Evolutionary conservation across 2,329 filamentous ascomycete species (phyloP).

Genomic region (Epichloe scottii): DNA sequence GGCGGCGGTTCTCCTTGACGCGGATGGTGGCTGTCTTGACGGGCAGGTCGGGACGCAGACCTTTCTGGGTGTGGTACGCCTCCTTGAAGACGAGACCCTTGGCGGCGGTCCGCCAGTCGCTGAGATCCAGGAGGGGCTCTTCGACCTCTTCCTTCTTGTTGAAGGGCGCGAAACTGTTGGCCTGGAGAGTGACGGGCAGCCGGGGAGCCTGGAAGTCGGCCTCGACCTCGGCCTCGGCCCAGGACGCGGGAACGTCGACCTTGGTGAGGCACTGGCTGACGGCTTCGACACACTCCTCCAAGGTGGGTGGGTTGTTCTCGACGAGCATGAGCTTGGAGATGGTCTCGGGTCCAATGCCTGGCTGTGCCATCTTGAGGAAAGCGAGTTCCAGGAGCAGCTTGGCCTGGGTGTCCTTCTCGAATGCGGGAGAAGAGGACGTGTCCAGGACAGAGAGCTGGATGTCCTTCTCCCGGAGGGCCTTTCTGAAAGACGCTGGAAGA

Average conservation of each 20-base stretch:
- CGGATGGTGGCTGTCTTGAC: constrained; percentile 78
- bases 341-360: constrained; percentile 48
- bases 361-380: constrained; percentile 67
- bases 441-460: constrained; percentile 68
- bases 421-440: constrained; percentile 50
- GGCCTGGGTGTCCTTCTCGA: constrained; percentile 55
- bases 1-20: constrained; percentile 88
- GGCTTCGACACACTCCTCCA: constrained; percentile 49
- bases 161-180: constrained; percentile 74
- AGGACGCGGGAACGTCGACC: constrained; percentile 66
- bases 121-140: constrained; percentile 44
- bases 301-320: constrained; percentile 36
- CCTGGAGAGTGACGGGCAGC: constrained; percentile 52
- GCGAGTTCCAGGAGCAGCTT: constrained; percentile 64
- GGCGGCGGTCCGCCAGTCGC: constrained; percentile 71
- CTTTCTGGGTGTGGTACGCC: constrained; percentile 63
- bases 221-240: constrained; percentile 50
- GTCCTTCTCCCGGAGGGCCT: constrained; percentile 55
- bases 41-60: constrained; percentile 72
- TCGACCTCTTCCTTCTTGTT: constrained; percentile 69
- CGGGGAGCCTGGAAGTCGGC: constrained; percentile 38
- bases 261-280: constrained; percentile 59
- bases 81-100: constrained; percentile 91
- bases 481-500: constrained; percentile 57
- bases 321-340: constrained; percentile 52